Base-by-base conservation (phyloP, 2,329 filamentous ascomycete genomes). In the Fusarium fujikuroi region DNA sequence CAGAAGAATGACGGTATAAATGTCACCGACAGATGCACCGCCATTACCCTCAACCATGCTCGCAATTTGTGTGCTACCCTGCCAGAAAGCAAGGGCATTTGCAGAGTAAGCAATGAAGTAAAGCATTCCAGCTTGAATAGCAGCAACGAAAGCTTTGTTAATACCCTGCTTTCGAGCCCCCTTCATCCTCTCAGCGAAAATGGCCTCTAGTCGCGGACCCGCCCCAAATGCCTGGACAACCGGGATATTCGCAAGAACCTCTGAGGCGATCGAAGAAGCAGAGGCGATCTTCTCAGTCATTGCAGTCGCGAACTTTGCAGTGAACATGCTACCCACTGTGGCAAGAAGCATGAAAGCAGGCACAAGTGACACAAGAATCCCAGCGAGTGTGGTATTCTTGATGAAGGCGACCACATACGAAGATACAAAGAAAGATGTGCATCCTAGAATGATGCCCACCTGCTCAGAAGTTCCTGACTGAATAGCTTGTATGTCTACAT, bases 391-490 rank as follows among this genome's bases (percentile, higher is more conserved):
- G 21, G 87, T 84, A 73, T 92, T 85, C 75, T 91, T 90, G 78
- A 90, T 87, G 71, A 93, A 93, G 4, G 90, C 90, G 21, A 93
- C 88, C 9, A 91, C 84, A 69, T 92, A 93, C 7, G 91, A 89
- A 0, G 91, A 90, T 60, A 92, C 78, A 76, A 93, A 93, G 79
- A 92, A 93, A 5, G 89, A 89, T 15, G 88, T 79, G 57, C 87
- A 90, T 30, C 87, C 86, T 9, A 93, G 84, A 72, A 88, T 87
- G 39, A 92, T 88, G 58, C 91, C 91, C 21, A 92, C 91, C 79
- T 93, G 93, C 80, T 93, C 92, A 3, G 89, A 91, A 0, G 91
- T 92, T 19, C 92, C 92, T 0, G 87, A 87, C 75, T 92, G 91
- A 58, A 93, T 89, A 2, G 88, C 87, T 66, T 91, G 87, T 39